These are phyloP conservation scores for Oryza australiensis DNA, from an alignment of 176 grass and related monocot species.

Conservation along the genomic window DNA sequence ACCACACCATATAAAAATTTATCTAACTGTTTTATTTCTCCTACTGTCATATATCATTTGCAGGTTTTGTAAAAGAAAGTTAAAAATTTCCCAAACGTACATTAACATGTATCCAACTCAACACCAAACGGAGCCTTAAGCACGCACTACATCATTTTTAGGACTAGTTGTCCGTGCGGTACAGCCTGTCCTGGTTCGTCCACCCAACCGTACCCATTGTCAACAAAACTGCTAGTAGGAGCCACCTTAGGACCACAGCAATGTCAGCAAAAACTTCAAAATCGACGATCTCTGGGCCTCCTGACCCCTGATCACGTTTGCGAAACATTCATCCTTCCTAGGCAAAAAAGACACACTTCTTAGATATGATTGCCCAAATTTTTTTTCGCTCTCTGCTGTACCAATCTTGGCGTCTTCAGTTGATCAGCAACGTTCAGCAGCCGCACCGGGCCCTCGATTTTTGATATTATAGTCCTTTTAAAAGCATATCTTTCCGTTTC, in stretches of 20 bases:
- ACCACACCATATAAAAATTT: too few relatives aligned
- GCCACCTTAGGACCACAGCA: neutral
- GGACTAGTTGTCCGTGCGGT: neutral
- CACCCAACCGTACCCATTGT: neutral
- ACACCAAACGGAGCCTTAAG: neutral
- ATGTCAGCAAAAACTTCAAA: neutral
- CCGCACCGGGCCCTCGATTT: too few relatives aligned
- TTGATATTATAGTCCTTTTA: too few relatives aligned
- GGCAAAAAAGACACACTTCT: neutral
- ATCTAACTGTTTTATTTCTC: too few relatives aligned
- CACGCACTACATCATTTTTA: neutral
- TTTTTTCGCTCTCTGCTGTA: neutral
- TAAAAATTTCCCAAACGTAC: too few relatives aligned
- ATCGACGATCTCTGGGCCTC: neutral
- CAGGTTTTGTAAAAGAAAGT: too few relatives aligned
- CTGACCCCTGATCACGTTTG: neutral
- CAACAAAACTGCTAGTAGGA: neutral
- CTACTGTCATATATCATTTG: too few relatives aligned
- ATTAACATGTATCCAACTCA: too few relatives aligned
- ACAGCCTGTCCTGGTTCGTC: neutral
- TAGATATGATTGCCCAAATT: neutral
- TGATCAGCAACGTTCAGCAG: neutral
- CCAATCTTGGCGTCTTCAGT: neutral
- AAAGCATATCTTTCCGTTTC: too few relatives aligned
- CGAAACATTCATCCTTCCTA: conserved; percentile 20